Conservation (phyloP, 768 basidiomycete species). For the Lactarius tabidus region DNA sequence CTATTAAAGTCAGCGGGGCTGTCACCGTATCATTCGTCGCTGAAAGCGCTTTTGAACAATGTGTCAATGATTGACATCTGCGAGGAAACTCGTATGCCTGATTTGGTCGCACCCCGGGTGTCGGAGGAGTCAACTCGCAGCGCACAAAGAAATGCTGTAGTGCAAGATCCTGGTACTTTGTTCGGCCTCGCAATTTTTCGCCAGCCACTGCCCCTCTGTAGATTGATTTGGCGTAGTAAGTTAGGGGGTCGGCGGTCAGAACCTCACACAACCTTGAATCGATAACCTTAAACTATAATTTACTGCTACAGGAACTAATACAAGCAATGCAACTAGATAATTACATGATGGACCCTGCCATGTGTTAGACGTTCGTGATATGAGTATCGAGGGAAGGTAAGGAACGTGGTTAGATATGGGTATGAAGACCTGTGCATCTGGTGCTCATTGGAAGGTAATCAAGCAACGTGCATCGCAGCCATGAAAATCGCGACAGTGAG, state of each 20-base stretch:
- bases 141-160: not conserved
- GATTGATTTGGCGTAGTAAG: not conserved
- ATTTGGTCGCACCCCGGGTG: no score
- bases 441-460: not conserved
- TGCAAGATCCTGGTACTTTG: not conserved
- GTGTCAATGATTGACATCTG: no score
- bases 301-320: not conserved
- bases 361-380: not conserved
- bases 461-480: conserved; percentile 18
- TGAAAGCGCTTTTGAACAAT: no score
- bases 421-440: not conserved
- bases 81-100: no score
- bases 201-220: not conserved
- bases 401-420: conserved; percentile 1
- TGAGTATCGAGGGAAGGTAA: conserved; percentile 4
- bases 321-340: not conserved
- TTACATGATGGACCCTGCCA: not conserved
- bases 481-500: conserved; percentile 25
- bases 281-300: not conserved
- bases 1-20: no score
- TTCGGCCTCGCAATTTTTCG: not conserved
- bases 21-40: no score
- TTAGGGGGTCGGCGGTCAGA: not conserved
- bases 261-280: not conserved
- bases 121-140: not conserved